Evolutionary conservation across 495 filamentous ascomycete species (phyloP).

Genomic region (Tuber magnatum): DNA sequence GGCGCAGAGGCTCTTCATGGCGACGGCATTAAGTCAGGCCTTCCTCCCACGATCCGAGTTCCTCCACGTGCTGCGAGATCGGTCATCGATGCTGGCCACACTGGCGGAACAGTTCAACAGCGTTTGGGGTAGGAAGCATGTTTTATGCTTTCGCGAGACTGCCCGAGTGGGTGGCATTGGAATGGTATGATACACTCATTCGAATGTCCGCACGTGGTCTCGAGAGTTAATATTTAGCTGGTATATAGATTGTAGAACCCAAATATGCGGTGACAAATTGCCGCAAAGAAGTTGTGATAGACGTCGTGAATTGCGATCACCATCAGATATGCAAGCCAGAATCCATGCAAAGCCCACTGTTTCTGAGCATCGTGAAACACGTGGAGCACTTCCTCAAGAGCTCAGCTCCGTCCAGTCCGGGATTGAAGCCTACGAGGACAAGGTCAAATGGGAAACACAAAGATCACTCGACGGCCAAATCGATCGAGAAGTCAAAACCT

Average conservation of each 20-base stretch:
- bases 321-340: slow-evolving; percentile 1
- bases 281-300: neutral
- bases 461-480: neutral
- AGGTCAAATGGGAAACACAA: neutral
- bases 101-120: neutral
- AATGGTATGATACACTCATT: neutral
- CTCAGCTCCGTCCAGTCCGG: neutral
- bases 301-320: neutral
- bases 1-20: slow-evolving; percentile 4
- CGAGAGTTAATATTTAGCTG: neutral
- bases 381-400: slow-evolving; percentile 3
- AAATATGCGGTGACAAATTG: slow-evolving; percentile 3
- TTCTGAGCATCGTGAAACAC: neutral
- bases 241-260: neutral
- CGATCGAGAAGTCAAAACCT: neutral
- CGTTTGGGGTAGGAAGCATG: neutral
- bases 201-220: neutral
- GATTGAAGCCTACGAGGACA: neutral
- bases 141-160: neutral
- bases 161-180: neutral
- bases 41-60: neutral
- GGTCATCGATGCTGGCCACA: neutral
- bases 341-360: neutral
- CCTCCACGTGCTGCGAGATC: neutral
- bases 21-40: neutral